Evolutionary conservation across 805 yeast genomes (phyloP), one percentile per base, ranked within the genome.

Genomic region (Suhomyces faveliae): DNA sequence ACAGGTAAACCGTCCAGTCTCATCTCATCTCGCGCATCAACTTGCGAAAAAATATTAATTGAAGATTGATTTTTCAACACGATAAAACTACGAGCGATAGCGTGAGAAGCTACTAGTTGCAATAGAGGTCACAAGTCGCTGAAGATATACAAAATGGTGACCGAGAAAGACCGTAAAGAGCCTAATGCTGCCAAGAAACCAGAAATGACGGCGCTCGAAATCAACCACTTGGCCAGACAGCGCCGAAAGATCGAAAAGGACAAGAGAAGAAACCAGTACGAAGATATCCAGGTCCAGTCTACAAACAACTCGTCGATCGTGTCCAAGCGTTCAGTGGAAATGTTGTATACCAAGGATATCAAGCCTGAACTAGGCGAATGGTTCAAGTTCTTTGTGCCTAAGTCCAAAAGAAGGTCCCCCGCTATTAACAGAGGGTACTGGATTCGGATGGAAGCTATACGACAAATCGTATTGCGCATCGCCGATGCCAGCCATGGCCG

Each of bases 231-330:
- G 13, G 64, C 62, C 12, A 52, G 63, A 35, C 69, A 64, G 45
- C 52, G 55, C 17, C 58, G 62, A 46, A 68, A 70, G 53, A 58
- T 70, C 11, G 75, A 70, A 45, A 80, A 81, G 51, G 78, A 71
- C 47, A 61, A 60, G 35, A 62, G 84, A 30, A 69, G 74, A 35
- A 76, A 74, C 52, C 68, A 71, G 20, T 79, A 74, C 55, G 79
- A 80, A 29, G 90, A 85, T 62, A 64, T 81, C 25, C 84, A 85
- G 23, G 83, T 87, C n/a, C 95, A 87, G 64, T 90, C 89, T 3
- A 87, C 96, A 2, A 87, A 88, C 59, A 86, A 84, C 56, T 86
- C 89, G 6, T 87, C 95, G 0, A 87, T 88, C 42, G 90, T 86
- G 1, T 86, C 94, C 2, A 87, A 87, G 57, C 66, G 94, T 52